Evolutionary conservation across 129 eudicot genomes (phyloP), one percentile per base, ranked within the genome.

Genomic region (Flaveria robusta): DNA sequence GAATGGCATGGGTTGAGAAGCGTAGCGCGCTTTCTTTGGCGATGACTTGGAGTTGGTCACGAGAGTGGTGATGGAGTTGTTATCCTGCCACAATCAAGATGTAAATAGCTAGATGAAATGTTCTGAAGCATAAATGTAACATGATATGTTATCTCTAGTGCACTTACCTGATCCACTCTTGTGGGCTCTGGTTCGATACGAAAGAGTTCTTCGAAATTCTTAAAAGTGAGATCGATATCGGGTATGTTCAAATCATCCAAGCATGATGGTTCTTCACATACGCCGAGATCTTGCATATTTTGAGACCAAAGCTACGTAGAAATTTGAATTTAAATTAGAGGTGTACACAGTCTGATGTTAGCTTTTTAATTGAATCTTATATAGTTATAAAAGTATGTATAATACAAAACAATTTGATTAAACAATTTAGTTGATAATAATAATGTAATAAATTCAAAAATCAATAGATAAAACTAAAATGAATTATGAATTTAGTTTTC

Each of bases 201-300:
- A 66, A 93, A 88, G 29, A 90, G 82, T 68, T 93, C 96, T 77
- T 93, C 98, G 70, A 88, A 88, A 77, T 90, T 90, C 46, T 65
- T 76, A 72, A 93, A 93, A 8, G 98, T 86, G 78, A 85, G 77
- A 81, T 93, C 98, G 70, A 93, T 86, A 65, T 93, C 96, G 14
- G 96, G 96, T 72, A 93, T 89, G 71, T 76, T 75, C 65, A 75
- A 60, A 71, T 87, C 90, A 83, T 91, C 96, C 52, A 85, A 74
- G 69, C 84, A 79, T 58, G 78, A 81, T 47, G 84, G 85, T 49
- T 90, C 97, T 78, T 90, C 97, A 84, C 92, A 93, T 52, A 88
- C 91, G 78, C 98, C 97, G 59, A 88, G 88, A 70, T 93, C 98
- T 90, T 93, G 97, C 96, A 93, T 81, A 79, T 84, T 88, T 70